Evolutionary conservation across 352 stramenopile species (phyloP).

Genomic region (Globisporangium rhizosaccharum): DNA sequence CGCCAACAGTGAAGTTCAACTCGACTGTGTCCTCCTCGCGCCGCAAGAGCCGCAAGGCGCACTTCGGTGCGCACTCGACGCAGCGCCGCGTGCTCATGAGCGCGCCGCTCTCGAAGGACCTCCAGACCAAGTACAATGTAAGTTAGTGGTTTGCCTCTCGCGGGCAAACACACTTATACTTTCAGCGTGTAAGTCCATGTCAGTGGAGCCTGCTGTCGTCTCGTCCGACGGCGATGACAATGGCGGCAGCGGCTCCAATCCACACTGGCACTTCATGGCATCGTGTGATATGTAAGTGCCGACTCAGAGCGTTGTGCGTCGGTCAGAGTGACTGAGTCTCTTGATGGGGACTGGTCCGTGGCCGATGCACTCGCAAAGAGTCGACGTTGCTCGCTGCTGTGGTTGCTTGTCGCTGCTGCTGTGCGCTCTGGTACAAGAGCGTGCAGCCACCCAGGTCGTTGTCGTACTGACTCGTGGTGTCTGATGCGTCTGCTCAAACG

Average conservation of each 20-base stretch:
- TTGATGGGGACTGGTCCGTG: no score
- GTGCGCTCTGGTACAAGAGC: not conserved
- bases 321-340: no score
- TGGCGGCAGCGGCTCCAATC: not conserved
- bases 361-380: not conserved
- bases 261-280: constrained; percentile 87
- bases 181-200: constrained; percentile 89
- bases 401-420: not conserved
- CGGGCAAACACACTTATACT: constrained; percentile 54
- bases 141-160: constrained; percentile 59
- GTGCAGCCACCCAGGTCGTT: not conserved
- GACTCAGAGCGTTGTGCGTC: constrained; percentile 8
- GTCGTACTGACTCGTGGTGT: not conserved
- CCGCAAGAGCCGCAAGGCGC: constrained; percentile 98
- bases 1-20: constrained; percentile 89
- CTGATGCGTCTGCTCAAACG: not conserved
- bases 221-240: no score
- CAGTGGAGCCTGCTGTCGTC: constrained; percentile 22
- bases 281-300: constrained; percentile 81
- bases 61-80: constrained; percentile 98
- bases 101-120: constrained; percentile 97
- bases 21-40: constrained; percentile 92
- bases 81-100: constrained; percentile 97
- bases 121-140: constrained; percentile 99
- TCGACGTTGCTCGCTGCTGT: constrained; percentile 7